phyloP scores from a whole-genome alignment of 805 yeast genomes.

The Candida quercuum region DNA sequence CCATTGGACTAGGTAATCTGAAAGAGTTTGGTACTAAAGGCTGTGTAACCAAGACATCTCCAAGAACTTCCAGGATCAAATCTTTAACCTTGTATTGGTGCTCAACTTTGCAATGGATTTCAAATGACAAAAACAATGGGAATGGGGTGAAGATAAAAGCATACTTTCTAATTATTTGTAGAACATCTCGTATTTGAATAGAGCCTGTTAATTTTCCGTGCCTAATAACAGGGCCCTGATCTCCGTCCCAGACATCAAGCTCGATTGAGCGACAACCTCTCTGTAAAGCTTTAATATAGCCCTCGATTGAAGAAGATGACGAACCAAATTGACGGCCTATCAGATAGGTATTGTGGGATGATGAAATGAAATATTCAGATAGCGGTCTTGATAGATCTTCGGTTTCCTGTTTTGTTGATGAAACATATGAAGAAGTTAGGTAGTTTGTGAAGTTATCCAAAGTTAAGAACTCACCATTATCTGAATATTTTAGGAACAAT shows the following conservation, averaged over 20 bases:
- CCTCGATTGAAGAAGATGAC: constrained; percentile 74
- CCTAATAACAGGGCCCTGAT: constrained; percentile 75
- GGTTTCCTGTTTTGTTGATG: constrained; percentile 16
- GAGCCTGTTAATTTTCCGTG: constrained; percentile 89
- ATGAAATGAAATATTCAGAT: constrained; percentile 82
- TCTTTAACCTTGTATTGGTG: constrained; percentile 60
- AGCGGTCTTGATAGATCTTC: constrained; percentile 57
- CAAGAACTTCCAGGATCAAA: constrained; percentile 51
- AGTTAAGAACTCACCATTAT: constrained; percentile 3
- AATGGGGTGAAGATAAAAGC: constrained; percentile 85
- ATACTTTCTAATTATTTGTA: constrained; percentile 70
- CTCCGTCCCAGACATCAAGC: constrained; percentile 91
- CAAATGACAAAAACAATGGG: constrained; percentile 84
- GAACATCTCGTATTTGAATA: constrained; percentile 62
- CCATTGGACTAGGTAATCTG: constrained; percentile 67
- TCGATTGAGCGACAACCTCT: constrained; percentile 95
- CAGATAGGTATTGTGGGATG: constrained; percentile 92
- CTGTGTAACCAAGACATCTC: constrained; percentile 39
- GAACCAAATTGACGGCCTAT: constrained; percentile 87
- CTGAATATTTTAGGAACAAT: constrained; percentile 30
- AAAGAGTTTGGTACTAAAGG: constrained; percentile 23
- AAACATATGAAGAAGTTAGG: constrained; percentile 23
- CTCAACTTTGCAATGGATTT: constrained; percentile 66
- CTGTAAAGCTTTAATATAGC: constrained; percentile 80
- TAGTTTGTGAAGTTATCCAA: constrained; percentile 21